Conservation (phyloP, 2,329 filamentous ascomycete genomes). For the Pseudogymnoascus sp. region DNA sequence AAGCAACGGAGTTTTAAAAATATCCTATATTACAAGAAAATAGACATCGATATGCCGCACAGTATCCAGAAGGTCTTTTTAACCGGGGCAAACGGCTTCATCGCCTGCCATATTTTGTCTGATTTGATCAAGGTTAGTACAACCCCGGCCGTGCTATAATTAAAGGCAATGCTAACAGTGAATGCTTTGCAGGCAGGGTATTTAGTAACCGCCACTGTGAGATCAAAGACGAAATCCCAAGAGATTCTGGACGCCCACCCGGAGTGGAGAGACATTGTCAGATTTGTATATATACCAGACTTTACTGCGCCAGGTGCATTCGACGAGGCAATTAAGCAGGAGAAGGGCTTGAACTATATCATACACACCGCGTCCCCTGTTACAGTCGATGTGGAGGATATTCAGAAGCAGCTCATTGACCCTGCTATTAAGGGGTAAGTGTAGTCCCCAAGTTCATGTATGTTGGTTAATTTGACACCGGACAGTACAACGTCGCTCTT, state of each 20-base stretch:
- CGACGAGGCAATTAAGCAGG: slow-evolving; percentile 42
- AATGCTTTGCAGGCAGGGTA: not conserved
- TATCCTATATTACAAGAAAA: not conserved
- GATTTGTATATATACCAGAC: slow-evolving; percentile 50
- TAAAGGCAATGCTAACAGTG: not conserved
- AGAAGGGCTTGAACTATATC: slow-evolving; percentile 43
- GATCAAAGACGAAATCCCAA: slow-evolving; percentile 36
- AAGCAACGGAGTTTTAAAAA: not conserved
- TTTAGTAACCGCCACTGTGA: slow-evolving; percentile 28
- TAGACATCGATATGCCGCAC: not conserved
- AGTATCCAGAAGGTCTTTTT: slow-evolving; percentile 19
- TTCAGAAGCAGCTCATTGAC: slow-evolving; percentile 36
- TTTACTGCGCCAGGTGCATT: slow-evolving; percentile 65
- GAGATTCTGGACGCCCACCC: slow-evolving; percentile 32
- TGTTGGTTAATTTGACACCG: not conserved
- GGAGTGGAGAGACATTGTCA: slow-evolving; percentile 18
- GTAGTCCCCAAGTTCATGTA: not conserved
- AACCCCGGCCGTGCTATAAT: not conserved
- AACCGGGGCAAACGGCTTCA: slow-evolving; percentile 27
- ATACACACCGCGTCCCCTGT: slow-evolving; percentile 61
- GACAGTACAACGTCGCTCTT: slow-evolving; percentile 57
- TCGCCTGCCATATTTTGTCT: slow-evolving; percentile 23
- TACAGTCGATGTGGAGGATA: slow-evolving; percentile 24
- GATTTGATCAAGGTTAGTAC: not conserved
- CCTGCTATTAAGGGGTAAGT: slow-evolving; percentile 43